Percentiles rank a stretch among this genome's conserved stretches.
Conservation (phyloP, 495 filamentous ascomycete genomes). For the Podospora comata region DNA sequence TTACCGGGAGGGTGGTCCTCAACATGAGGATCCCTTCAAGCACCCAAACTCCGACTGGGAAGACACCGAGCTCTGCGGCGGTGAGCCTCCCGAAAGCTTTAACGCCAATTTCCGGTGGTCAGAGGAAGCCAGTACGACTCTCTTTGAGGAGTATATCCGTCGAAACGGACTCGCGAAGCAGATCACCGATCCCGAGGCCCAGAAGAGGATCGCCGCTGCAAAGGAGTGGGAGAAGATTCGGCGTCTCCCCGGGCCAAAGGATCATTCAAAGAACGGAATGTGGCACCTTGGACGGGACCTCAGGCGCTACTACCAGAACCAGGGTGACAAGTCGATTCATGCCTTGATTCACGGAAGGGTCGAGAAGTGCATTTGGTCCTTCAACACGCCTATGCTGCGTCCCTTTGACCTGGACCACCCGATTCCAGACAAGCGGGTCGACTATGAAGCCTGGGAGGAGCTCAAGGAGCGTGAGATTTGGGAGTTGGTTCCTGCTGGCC, state of each 20-base stretch:
- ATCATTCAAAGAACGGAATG: neutral
- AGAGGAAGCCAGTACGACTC: neutral
- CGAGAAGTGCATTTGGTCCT: neutral
- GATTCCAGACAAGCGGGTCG: neutral
- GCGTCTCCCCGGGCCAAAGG: no score
- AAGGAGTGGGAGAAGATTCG: neutral
- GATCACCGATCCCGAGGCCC: neutral
- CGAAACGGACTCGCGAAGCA: neutral
- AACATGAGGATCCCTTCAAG: slow-evolving; percentile 15
- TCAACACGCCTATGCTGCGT: neutral
- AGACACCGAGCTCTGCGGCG: neutral
- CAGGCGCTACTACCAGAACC: neutral
- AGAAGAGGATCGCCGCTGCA: neutral
- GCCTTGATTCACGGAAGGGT: neutral
- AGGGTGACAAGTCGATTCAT: neutral
- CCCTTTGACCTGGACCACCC: slow-evolving; percentile 16
- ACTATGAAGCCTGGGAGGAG: neutral
- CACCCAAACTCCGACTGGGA: neutral
- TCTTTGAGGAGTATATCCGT: neutral
- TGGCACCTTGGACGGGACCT: neutral
- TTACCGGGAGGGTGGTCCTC: slow-evolving; percentile 23
- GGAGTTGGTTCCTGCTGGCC: no score
- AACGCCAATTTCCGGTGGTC: neutral
- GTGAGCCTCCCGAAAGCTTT: neutral
- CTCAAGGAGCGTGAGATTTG: no score